Conservation (phyloP, 495 filamentous ascomycete genomes). For the Xylaria palmicola region DNA sequence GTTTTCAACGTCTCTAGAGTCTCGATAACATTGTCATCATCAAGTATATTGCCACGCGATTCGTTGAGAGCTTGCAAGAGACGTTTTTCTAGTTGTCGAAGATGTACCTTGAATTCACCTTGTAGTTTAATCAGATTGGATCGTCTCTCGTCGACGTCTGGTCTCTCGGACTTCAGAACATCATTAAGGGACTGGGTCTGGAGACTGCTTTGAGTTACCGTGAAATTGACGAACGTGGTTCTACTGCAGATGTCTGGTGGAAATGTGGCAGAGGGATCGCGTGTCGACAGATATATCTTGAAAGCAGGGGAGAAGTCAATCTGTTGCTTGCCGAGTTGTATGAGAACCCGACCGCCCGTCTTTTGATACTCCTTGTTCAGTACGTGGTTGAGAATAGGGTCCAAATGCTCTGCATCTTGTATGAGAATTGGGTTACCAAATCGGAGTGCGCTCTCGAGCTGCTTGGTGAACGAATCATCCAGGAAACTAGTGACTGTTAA, state of each 20-base stretch:
- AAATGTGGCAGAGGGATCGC: slow-evolving; percentile 94
- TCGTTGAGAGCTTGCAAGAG: slow-evolving; percentile 94
- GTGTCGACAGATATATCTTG: slow-evolving; percentile 90
- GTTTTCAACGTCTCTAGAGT: slow-evolving; percentile 97
- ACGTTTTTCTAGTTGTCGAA: slow-evolving; percentile 93
- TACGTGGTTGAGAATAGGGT: slow-evolving; percentile 96
- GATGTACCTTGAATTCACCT: slow-evolving; percentile 96
- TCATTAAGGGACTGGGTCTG: slow-evolving; percentile 97
- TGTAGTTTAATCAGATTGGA: slow-evolving; percentile 97
- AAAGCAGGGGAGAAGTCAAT: slow-evolving; percentile 99
- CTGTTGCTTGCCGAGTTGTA: slow-evolving; percentile 97
- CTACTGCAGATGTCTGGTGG: slow-evolving; percentile 98
- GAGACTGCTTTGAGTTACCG: slow-evolving; percentile 96
- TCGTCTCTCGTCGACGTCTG: slow-evolving; percentile 94
- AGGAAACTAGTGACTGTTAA: slow-evolving; percentile 97
- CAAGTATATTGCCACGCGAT: slow-evolving; percentile 95
- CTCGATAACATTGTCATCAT: slow-evolving; percentile 97
- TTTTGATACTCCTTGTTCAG: slow-evolving; percentile 99
- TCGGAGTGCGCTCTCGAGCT: slow-evolving; percentile 90
- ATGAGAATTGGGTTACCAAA: slow-evolving; percentile 99
- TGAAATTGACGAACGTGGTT: slow-evolving; percentile 99
- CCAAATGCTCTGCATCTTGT: slow-evolving; percentile 95
- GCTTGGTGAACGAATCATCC: slow-evolving; percentile 96
- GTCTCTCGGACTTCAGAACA: slow-evolving; percentile 92
- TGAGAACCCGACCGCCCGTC: slow-evolving; percentile 97